Evolutionary conservation across 2,329 filamentous ascomycete species (phyloP).

Genomic region (Beauveria pseudobassiana): DNA sequence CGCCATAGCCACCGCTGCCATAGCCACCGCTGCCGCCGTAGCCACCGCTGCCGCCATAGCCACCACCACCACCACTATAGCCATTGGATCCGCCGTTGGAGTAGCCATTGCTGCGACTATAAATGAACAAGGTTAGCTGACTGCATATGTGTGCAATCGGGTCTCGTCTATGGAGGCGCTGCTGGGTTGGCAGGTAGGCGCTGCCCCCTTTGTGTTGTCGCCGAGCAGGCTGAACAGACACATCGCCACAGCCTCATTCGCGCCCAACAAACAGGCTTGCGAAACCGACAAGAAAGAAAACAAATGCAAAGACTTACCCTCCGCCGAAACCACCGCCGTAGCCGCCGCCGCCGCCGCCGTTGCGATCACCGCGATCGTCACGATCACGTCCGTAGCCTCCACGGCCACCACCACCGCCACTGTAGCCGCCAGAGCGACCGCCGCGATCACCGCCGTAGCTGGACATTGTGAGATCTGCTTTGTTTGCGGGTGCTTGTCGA

Average conservation of each 20-base stretch:
- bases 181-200: no score
- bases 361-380: slow-evolving; percentile 31
- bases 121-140: slow-evolving; percentile 26
- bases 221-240: background rate
- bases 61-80: slow-evolving; percentile 29
- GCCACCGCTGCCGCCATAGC: slow-evolving; percentile 31
- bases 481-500: background rate
- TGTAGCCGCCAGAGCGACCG: slow-evolving; percentile 22
- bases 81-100: slow-evolving; percentile 14
- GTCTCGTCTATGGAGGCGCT: background rate
- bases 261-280: background rate
- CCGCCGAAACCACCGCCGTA: slow-evolving; percentile 19
- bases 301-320: slow-evolving; percentile 28
- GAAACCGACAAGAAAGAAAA: slow-evolving; percentile 7
- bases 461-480: slow-evolving; percentile 32
- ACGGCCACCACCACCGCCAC: slow-evolving; percentile 23
- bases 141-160: background rate
- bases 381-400: slow-evolving; percentile 26
- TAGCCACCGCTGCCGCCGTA: slow-evolving; percentile 28
- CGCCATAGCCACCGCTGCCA: slow-evolving; percentile 29
- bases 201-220: background rate
- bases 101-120: slow-evolving; percentile 44
- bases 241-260: background rate
- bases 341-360: slow-evolving; percentile 29
- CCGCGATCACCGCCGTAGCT: slow-evolving; percentile 33